Evolutionary conservation across 495 filamentous ascomycete genomes (phyloP), one percentile per base, ranked within the genome.

Genomic region (Entonaema liquescens): DNA sequence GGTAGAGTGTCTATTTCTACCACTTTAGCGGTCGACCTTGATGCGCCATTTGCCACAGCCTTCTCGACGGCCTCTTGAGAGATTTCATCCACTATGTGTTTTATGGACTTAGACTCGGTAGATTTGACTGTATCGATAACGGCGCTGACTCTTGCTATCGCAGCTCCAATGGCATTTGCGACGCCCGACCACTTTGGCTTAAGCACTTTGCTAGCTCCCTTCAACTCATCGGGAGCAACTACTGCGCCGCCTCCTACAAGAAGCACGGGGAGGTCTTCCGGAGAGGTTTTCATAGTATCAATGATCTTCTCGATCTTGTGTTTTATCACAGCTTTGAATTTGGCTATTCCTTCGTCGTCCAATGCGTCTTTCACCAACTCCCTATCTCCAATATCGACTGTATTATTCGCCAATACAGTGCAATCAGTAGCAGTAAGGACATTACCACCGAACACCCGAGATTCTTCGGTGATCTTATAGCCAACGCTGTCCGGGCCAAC

Each of bases 401-500:
- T 76, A 5, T 68, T 74, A 31, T 78, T 72, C 0, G 79, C 81
- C 53, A 82, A 73, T 21, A 83, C 83, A 0, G 82, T 82, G 52
- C 76, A 79, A 74, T 88, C 81, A 7, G 83, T 86, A 21, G 84
- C 78, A 2, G 86, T 88, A 52, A 85, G 68, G 2, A 79, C 76
- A n/a, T 79, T 73, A 6, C 86, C 86, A 29, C 85, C 86, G 70
- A 88, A 88, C 0, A 83, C 80, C 13, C 84, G 58, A 2, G 85
- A 78, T 38, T 88, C 79, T 44, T 74, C 76, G 3, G 76, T 81
- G 12, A 89, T 77, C 61, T 81, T 82, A 68, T 87, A 83, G 9
- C 86, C 87, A 0, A 89, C 87, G 13, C 81, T 84, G 35, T 88
- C 85, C 0, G 87, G 86, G 0, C 87, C 87, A 50, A 89, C 79